Evolutionary conservation across 2,329 filamentous ascomycete genomes (phyloP), one percentile per base, ranked within the genome.

Genomic region (Fusarium nodosum): DNA sequence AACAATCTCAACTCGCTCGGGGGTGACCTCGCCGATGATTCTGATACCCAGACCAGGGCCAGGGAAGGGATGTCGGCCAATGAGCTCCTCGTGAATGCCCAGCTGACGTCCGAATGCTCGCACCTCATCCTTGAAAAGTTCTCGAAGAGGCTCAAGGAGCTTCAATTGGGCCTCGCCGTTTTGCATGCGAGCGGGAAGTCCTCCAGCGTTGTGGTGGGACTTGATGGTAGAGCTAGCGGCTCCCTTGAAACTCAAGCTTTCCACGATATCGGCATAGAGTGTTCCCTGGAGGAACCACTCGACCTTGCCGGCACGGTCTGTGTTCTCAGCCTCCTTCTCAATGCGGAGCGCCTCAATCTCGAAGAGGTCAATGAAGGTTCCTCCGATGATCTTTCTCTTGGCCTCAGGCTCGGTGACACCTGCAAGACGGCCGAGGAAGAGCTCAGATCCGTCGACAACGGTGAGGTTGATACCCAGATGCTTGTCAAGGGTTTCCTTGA

Each of bases 311-410:
- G 53, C 44, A 11, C 44, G 44, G 7, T 45, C 22, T 1, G 90
- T 90, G 75, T 90, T 84, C 67, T 89, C 87, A 0, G 92, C 92
- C 30, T 85, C 88, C 57, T 87, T 87, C 68, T 93, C 92, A 48
- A 97, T 94, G 72, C 66, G 69, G 57, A 72, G 62, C 72, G 62
- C 62, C 48, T 66, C 62, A 9, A 39, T 26, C 36, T 66, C 62
- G 4, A 66, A 66, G 12, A 66, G 47, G n/a, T 66, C 62, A 6
- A 66, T 66, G 22, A 66, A 85, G 42, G 87, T 92, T 67, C 85
- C 87, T 58, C 94, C 94, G 66, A 97, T 97, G 74, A 97, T 90
- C 82, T 97, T 97, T 57, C 94, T 87, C 86, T 97, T 97, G 77
- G 87, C 87, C 81, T 98, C 94, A 0, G 95, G 94, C 31, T 90